A percentile compares a stretch with the other conserved stretches of the same genome.
Evolutionary conservation across 2,329 filamentous ascomycete genomes (phyloP).

Genomic region (Coccinonectria pachysandricola): DNA sequence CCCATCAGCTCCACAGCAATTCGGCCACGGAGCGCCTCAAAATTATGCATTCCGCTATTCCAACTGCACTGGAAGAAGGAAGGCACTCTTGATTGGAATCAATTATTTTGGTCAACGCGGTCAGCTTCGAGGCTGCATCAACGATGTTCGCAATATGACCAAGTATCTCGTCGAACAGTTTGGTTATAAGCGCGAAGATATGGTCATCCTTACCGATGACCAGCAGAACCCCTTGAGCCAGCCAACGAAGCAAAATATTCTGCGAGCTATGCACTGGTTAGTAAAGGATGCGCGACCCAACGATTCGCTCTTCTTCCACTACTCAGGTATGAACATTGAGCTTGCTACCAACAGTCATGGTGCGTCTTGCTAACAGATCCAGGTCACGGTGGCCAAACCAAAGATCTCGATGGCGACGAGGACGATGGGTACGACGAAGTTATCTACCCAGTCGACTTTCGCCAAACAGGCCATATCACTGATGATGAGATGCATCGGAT

Average conservation of each 20-base stretch:
- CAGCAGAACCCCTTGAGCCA: constrained; percentile 97
- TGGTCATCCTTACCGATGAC: constrained; percentile 94
- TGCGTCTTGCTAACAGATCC: constrained; percentile 7
- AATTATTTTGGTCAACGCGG: constrained; percentile 93
- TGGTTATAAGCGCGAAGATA: constrained; percentile 88
- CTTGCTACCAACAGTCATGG: no score
- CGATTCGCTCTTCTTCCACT: constrained; percentile 96
- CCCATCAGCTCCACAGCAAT: constrained; percentile 56
- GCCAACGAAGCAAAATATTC: constrained; percentile 88
- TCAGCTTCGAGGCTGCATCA: constrained; percentile 87
- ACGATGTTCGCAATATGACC: constrained; percentile 97
- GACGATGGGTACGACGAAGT: constrained; percentile 76
- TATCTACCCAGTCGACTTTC: constrained; percentile 75
- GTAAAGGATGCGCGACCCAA: constrained; percentile 88
- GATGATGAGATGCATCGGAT: constrained; percentile 76
- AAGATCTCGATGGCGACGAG: constrained; percentile 70
- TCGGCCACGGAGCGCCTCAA: constrained; percentile 70
- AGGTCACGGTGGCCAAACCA: constrained; percentile 74
- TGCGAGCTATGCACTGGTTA: constrained; percentile 95
- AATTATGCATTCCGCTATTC: constrained; percentile 85
- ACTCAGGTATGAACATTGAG: constrained; percentile 72
- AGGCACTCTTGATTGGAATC: constrained; percentile 86
- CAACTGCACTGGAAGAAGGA: constrained; percentile 76
- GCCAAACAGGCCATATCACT: constrained; percentile 68
- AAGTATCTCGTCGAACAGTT: constrained; percentile 80